Evolutionary conservation across 345 rosid species (phyloP), one percentile per base, ranked within the genome.

Genomic region (Moricandia arvensis): DNA sequence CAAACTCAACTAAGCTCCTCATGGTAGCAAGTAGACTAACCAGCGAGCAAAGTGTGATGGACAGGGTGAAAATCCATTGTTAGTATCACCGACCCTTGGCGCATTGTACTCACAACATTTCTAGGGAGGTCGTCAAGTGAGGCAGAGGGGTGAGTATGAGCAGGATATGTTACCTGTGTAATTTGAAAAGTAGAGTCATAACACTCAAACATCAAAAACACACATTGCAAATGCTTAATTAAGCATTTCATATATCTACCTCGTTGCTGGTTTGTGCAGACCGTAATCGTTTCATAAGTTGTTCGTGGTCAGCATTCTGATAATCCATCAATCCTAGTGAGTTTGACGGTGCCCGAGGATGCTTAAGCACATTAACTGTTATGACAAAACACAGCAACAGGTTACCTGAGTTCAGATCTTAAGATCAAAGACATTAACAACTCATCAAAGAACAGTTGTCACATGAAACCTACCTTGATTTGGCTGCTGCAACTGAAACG

Each of bases 41-140:
- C 97, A 66, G 93, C 91, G 73, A 95, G 97, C 72, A 88, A 59
- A 0, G 90, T 82, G n/a, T 85, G 90, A 66, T 87, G 91, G 18
- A 83, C 76, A 79, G 99, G 97, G 82, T 88, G 96, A 72, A 95
- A 95, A 82, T 95, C 99, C 97, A 95, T 85, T 97, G 96, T 95
- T 67, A 71, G 83, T 69, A 92, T 92, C 60, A 76, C 37, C 45
- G 97, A 88, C 27, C 97, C 97, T 79, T 87, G 97, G 81, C 86
- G 91, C 78, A 89, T 71, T 27, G 89, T 77, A 45, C 88, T 75
- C 80, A 86, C 99, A 21, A 90, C 93, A 1, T 85, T 89, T 79
- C 88, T 86, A 38, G 99, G 99, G 68, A 95, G 90, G 83, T 95
- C 97, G 75, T 95, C 96, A 64, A 73, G 86, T 69, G 97, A 87